Base-by-base conservation (phyloP, 1,139 yeast genomes). In the Candida dubliniensis region DNA sequence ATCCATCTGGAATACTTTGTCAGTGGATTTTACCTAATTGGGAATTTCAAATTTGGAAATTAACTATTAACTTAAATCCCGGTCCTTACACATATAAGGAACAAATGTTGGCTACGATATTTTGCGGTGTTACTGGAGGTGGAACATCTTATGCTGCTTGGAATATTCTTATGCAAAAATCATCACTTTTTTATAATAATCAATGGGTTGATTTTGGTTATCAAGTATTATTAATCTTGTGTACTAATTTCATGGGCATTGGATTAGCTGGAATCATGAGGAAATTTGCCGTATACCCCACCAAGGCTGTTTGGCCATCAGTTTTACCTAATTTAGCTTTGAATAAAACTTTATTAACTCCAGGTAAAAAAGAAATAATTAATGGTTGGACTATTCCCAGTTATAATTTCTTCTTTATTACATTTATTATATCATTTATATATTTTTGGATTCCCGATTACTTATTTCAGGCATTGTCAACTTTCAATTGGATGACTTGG, bases 201-300 rank as follows among this genome's bases (percentile, higher is more conserved):
- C 45, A 61, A 7, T 73, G 77, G 73, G 75, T 69, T 4, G 60
- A 63, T 14, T 64, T 65, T 46, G 81, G 82, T 25, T 77, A 75
- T 53, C 79, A 79, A 57, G 57, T 76, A 34, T 58, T 78, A 43
- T 60, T 82, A 38, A 69, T 76, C 4, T 55, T 80, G 34, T 68
- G 82, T 2, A 74, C 84, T 4, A 82, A 82, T 55, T 75, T 74
- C 49, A 59, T 83, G 57, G 88, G 89, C 24, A 76, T 81, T 52
- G 84, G 84, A n/a, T n/a, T n/a, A n/a, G n/a, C n/a, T n/a, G n/a
- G n/a, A n/a, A n/a, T n/a, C n/a, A n/a, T n/a, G n/a, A 71, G 87
- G 54, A 72, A 71, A 45, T 71, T 81, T 50, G 73, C 77, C 10
- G 72, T 82, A 15, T 81, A 81, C 54, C 87, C 87, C 12, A 63